Percentiles rank a stretch among this genome's conserved stretches.
Conservation (phyloP, 257 asterid genomes). For the Asclepias syriaca region DNA sequence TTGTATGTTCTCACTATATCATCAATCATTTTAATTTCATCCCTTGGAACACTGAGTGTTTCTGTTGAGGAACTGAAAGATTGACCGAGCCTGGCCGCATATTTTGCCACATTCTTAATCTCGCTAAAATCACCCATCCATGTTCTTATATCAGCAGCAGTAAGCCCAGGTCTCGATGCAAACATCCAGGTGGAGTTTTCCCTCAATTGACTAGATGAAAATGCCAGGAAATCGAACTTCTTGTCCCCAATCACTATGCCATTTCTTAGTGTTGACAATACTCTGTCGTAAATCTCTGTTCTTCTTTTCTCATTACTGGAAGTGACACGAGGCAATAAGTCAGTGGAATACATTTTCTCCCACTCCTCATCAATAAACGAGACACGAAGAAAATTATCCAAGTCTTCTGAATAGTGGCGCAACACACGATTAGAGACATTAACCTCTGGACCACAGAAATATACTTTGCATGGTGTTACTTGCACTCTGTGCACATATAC, state of each 20-base stretch:
- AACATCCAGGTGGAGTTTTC: slow-evolving; percentile 94
- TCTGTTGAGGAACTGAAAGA: slow-evolving; percentile 90
- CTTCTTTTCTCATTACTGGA: slow-evolving; percentile 27
- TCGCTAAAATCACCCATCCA: slow-evolving; percentile 83
- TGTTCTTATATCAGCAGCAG: slow-evolving; percentile 52
- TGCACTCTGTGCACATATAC: slow-evolving; percentile 77
- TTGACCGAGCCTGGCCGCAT: slow-evolving; percentile 99
- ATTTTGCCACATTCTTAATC: slow-evolving; percentile 78
- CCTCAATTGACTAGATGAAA: slow-evolving; percentile 83
- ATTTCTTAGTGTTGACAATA: slow-evolving; percentile 48
- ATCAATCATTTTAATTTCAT: slow-evolving; percentile 48
- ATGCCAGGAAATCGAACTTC: slow-evolving; percentile 81
- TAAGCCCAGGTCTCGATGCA: slow-evolving; percentile 42
- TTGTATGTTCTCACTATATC: slow-evolving; percentile 31
- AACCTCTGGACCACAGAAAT: slow-evolving; percentile 78
- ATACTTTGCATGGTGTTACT: slow-evolving; percentile 78
- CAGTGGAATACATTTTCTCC: slow-evolving; percentile 62
- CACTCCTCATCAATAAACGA: slow-evolving; percentile 91
- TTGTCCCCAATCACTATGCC: slow-evolving; percentile 76
- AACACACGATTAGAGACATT: slow-evolving; percentile 78
- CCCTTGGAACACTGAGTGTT: slow-evolving; percentile 43
- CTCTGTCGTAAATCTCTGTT: slow-evolving; percentile 62
- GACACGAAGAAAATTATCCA: slow-evolving; percentile 79
- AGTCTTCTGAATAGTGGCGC: slow-evolving; percentile 42
- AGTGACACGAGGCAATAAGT: slow-evolving; percentile 39